Evolutionary conservation across 139 green algal species (phyloP).

Genomic region (Volvox reticuliferus): DNA sequence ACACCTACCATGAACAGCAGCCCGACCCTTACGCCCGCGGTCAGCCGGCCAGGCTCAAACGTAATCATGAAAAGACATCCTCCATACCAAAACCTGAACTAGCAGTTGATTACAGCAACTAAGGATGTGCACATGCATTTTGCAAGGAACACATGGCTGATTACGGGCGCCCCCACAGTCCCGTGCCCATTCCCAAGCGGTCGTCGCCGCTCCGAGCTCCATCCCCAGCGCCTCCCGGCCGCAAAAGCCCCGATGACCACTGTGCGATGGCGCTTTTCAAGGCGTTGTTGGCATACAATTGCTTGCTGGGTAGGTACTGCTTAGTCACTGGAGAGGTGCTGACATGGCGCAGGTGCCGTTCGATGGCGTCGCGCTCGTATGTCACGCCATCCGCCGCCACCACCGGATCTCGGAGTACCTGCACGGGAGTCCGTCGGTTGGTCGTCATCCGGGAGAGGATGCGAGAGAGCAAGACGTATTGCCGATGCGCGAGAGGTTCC

Average conservation of each 20-base stretch:
- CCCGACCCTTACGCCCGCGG: no score
- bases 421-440: neutral
- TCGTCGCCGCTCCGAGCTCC: no score
- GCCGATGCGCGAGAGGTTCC: no score
- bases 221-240: neutral
- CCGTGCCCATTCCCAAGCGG: neutral
- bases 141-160: neutral
- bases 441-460: neutral
- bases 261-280: constrained; percentile 22
- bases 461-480: neutral
- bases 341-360: constrained; percentile 45
- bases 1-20: no score
- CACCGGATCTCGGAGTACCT: constrained; percentile 53
- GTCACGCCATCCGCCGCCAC: constrained; percentile 57
- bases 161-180: constrained; percentile 6
- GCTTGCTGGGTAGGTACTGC: constrained; percentile 29
- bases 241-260: constrained; percentile 16
- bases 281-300: constrained; percentile 28
- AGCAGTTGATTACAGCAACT: no score
- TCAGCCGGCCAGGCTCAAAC: no score
- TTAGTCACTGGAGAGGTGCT: constrained; percentile 43
- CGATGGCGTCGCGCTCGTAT: constrained; percentile 56
- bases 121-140: no score
- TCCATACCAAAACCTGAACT: no score
- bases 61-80: no score